Evolutionary conservation across 1,284 basidiomycete genomes (phyloP), one percentile per base, ranked within the genome.

Genomic region (Leccinum idahoense): DNA sequence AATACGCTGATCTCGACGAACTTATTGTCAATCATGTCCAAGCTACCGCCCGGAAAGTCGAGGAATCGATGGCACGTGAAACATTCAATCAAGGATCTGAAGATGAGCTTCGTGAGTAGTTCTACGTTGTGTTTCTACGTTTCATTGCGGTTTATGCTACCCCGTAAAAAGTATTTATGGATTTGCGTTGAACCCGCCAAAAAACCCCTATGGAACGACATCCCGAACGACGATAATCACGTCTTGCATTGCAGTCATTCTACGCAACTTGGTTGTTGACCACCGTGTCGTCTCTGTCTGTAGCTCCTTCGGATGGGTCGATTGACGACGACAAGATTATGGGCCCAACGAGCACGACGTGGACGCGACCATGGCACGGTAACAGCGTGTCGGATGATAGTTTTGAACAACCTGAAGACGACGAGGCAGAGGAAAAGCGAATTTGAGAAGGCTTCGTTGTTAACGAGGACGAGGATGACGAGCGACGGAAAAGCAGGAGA

Each of bases 21-120:
- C 78, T 99, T 69, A 95, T 99, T 71, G 95, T 98, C 76, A 96
- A 95, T 72, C 96, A 99, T 75, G 89, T 99, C 61, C 92, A 95
- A 79, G 92, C 96, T 8, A 97, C 96, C 82, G 90, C 92, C 57
- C 87, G 93, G 63, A 92, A 94, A 72, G 92, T 98, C 4, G 96
- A 98, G 74, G 94, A 98, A 75, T 80, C 99, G 67, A 95, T 95
- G 87, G 85, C 89, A 57, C 93, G 96, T 74, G 97, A 99, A 73
- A 98, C 98, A 77, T 99, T 92, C 84, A 95, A 96, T 76, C 87
- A 87, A 56, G 89, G 89, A 23, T 83, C 90, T 29, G 92, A 95
- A 75, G 88, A 94, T 66, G 92, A 97, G 70, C 84, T 99, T 62
- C 91, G 93, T 96, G 69, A 76, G 94, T 84, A 26, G 10, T 49